Evolutionary conservation across 495 filamentous ascomycete species (phyloP).

Genomic region (Daldinia concentrica): DNA sequence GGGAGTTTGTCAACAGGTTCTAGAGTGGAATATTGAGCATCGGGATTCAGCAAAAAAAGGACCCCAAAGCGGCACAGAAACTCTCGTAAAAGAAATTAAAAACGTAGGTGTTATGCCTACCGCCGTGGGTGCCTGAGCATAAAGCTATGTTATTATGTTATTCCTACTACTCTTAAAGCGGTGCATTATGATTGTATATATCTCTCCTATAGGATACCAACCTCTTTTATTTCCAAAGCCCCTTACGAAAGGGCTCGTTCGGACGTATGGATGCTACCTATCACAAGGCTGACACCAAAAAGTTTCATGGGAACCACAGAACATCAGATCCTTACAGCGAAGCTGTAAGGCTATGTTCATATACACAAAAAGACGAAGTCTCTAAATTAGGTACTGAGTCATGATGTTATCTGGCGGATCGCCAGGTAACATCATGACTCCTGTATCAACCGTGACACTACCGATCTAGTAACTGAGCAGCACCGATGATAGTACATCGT

Average conservation of each 20-base stretch:
- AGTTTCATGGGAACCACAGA: no score
- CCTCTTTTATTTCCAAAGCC: neutral
- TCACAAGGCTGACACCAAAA: no score
- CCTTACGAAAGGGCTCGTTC: neutral
- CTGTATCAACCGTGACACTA: no score
- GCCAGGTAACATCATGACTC: no score
- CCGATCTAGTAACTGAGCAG: neutral
- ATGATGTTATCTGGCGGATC: no score
- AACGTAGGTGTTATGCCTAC: constrained; percentile 7
- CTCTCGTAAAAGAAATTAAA: constrained; percentile 7
- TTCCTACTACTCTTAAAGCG: neutral
- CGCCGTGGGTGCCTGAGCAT: neutral
- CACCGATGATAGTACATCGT: neutral
- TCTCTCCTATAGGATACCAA: neutral
- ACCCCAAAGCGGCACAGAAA: neutral
- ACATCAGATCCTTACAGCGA: no score
- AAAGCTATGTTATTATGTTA: neutral
- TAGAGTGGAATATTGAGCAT: constrained; percentile 58
- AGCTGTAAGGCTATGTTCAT: no score
- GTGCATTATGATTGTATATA: neutral
- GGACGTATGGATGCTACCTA: neutral
- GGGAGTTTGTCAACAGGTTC: constrained; percentile 61
- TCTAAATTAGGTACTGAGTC: no score
- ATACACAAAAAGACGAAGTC: no score
- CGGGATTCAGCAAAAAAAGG: neutral